Evolutionary conservation across 257 asterid genomes (phyloP).

Genomic region (Primulina eburnea): DNA sequence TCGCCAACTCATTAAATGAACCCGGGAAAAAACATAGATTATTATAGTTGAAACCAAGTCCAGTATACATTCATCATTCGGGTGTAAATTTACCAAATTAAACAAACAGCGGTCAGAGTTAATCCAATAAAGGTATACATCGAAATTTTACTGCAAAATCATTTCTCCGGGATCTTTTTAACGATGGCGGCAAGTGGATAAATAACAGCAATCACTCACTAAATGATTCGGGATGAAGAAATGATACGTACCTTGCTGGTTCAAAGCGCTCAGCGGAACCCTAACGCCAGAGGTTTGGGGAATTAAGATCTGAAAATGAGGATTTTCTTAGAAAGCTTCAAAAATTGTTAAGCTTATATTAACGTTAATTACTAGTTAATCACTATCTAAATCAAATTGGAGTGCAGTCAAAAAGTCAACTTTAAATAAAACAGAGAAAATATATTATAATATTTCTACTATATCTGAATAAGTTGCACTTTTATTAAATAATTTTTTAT

Average conservation of each 20-base stretch:
- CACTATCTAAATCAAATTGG: no score
- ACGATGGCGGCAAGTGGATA: background rate
- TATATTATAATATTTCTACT: no score
- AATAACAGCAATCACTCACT: no score
- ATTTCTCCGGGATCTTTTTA: background rate
- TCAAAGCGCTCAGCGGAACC: background rate
- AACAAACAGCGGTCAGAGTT: background rate
- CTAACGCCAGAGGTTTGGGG: background rate
- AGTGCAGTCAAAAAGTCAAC: no score
- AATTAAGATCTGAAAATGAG: background rate
- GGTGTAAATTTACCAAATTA: background rate
- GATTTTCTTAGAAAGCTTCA: background rate
- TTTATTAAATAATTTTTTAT: no score
- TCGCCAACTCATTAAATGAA: constrained; percentile 18
- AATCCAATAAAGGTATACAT: background rate
- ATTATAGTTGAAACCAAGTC: background rate
- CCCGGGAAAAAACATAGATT: background rate
- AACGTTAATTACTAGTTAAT: no score
- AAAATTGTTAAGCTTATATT: no score
- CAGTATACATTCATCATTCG: background rate
- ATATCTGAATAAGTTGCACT: no score
- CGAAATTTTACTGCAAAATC: background rate
- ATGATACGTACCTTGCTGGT: background rate
- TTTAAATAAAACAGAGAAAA: no score
- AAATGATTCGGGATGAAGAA: background rate